Conservation (phyloP, 768 basidiomycete species). For the Tephrocybe sp. region DNA sequence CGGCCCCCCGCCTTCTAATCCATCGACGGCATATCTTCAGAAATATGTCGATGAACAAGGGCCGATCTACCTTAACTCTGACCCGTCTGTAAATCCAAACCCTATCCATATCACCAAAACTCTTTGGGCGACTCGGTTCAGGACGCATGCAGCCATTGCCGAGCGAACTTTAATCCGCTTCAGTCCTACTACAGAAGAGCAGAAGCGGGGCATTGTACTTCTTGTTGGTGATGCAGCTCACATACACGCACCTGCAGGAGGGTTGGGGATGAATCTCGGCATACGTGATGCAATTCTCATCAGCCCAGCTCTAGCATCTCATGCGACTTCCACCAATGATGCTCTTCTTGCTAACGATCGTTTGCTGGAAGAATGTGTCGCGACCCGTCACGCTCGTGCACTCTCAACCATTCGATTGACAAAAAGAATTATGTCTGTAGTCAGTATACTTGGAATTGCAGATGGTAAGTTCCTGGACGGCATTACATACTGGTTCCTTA, state of each 20-base stretch:
- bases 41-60: constrained; percentile 38
- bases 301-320: constrained; percentile 38
- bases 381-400: constrained; percentile 34
- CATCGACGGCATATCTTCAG: constrained; percentile 41
- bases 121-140: constrained; percentile 47
- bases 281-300: constrained; percentile 50
- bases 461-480: not conserved
- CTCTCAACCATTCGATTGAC: constrained; percentile 39
- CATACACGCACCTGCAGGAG: constrained; percentile 52
- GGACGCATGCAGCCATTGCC: constrained; percentile 41
- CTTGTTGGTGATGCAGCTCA: constrained; percentile 38
- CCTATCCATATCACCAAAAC: constrained; percentile 31
- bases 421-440: constrained; percentile 26
- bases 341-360: constrained; percentile 22
- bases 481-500: constrained; percentile 17
- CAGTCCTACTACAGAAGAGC: not conserved
- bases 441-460: constrained; percentile 5
- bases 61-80: constrained; percentile 29
- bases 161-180: constrained; percentile 32
- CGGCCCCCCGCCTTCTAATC: constrained; percentile 32
- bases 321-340: constrained; percentile 18
- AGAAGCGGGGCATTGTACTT: constrained; percentile 11
- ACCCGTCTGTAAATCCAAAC: constrained; percentile 29
- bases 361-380: constrained; percentile 32
- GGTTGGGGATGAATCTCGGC: constrained; percentile 60